Base-by-base conservation (phyloP, 192 early-diverging fungal genomes). In the Coemansia sp. region DNA sequence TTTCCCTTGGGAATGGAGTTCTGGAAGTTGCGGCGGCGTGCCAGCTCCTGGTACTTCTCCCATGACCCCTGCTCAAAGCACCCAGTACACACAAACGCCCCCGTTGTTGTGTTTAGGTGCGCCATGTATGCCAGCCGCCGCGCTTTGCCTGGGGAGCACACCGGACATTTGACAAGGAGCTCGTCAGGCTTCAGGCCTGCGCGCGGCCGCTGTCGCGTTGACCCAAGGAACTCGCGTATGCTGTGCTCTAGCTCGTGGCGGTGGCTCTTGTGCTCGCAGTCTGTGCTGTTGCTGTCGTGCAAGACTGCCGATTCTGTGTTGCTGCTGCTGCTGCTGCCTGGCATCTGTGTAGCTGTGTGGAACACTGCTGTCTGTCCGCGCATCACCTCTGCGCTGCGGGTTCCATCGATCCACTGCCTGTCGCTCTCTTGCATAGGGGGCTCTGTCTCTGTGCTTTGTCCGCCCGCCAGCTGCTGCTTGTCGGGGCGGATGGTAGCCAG, bases 41-140 rank as follows among this genome's bases (percentile, higher is more conserved):
- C 76, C 18, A 84, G 72, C 49, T 83, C 67, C 48, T 73, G 68
- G 72, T 88, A 90, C 26, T 88, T 86, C 6, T 79, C 72, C 87
- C 88, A 90, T 12, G 71, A 48, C 0, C 89, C 88, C 46, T 85
- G 77, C 46, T 75, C 75, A 63, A 79, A 73, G 68, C 89, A 90
- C 24, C 71, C 77, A 1, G 79, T 80, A 59, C 89, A 90, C 41
- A 83, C 68, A 78, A 85, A 90, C 15, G 65, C 67, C 6, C 89
- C 88, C 1, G 82, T 85, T 36, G 67, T 51, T 16, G 83, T 73
- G 48, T 79, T 75, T 9, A 90, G 69, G 24, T 84, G 83, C 6
- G 86, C 87, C 41, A 78, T 75, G 67, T 86, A 88, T n/a, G 79
- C 78, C 62, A 77, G 68, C 14, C 84, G 84, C 67, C 76, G 75